Conservation (phyloP, 1,284 basidiomycete species). For the Uromyces viciae-fabae region DNA sequence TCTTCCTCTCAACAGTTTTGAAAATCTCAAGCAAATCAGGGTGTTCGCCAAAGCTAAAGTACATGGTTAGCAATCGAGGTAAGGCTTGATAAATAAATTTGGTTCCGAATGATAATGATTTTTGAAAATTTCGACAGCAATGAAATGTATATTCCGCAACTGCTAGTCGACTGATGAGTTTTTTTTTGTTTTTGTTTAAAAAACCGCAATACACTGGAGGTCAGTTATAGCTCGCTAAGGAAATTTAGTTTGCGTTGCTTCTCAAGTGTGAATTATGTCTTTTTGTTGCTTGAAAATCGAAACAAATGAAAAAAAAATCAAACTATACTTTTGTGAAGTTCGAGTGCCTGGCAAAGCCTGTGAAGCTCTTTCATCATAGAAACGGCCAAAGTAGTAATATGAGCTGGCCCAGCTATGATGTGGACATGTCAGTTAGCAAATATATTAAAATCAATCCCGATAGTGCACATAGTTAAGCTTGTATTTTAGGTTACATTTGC, state of each 20-base stretch:
- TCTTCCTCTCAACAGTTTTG: conserved; percentile 47
- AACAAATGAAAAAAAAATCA: neutral
- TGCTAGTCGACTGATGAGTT: neutral
- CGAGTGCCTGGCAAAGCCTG: conserved; percentile 9
- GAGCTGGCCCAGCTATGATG: conserved; percentile 73
- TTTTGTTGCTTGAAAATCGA: neutral
- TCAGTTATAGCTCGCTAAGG: no score
- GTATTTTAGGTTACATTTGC: neutral
- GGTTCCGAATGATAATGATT: conserved; percentile 75
- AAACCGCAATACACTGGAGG: no score
- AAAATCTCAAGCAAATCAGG: conserved; percentile 51
- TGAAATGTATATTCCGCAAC: conserved; percentile 44
- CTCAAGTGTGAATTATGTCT: no score
- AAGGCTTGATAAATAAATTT: conserved; percentile 97
- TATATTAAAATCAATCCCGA: neutral
- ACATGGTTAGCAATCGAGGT: conserved; percentile 87
- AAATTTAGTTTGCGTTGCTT: no score
- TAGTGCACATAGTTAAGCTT: neutral
- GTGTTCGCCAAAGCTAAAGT: conserved; percentile 84
- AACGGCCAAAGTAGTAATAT: conserved; percentile 78
- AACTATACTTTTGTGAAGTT: conserved; percentile 2
- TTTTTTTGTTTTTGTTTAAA: conserved; percentile 1
- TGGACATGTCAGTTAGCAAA: conserved; percentile 27
- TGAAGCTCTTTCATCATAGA: conserved; percentile 64
- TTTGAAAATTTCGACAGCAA: conserved; percentile 63